Base-by-base conservation (phyloP, 78 protist species). In the Emiliania huxleyi region DNA sequence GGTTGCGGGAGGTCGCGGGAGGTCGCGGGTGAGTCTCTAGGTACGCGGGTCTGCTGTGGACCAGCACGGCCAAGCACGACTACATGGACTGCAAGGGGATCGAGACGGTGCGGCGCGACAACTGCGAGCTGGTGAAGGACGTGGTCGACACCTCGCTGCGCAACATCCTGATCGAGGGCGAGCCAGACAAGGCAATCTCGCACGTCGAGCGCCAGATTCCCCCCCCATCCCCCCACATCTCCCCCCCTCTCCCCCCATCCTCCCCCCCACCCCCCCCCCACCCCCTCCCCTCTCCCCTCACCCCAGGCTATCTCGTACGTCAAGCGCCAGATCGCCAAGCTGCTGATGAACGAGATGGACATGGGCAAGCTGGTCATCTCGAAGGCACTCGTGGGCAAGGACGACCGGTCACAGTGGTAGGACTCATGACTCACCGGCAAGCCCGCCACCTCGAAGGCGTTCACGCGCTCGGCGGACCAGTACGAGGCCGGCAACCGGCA, bases 31-130 rank as follows among this genome's bases (percentile, higher is more conserved):
- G n/a, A n/a, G n/a, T n/a, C n/a, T n/a, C n/a, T n/a, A n/a, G n/a
- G 1, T 99, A 99, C 92, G 99, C 99, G 19, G 99, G 99, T 35
- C 92, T 98, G 33, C 95, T 94, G 84, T 98, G 99, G 99, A 97
- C 99, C 38, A 93, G 95, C 85, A 79, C 98, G 43, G 5, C 2
- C 62, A 94, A 91, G 23, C 94, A 48, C 87, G 99, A 98, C 94
- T 98, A 99, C 96, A 96, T 99, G 95, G 99, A 99, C 96, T 90
- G 96, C 92, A 99, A 99, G 83, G 56, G 52, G 42, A n/a, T 37
- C 81, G 69, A 56, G 81, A 42, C 69, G 2, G 83, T 69, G 46
- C 77, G 99, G 15, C 94, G 99, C 11, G 99, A 99, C 96, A 98
- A 98, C 92, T 99, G 99, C 91, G 91, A 79, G 22, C 95, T 99